Evolutionary conservation across 768 basidiomycete genomes (phyloP).

Genomic region (Nevesoporus exiguus): DNA sequence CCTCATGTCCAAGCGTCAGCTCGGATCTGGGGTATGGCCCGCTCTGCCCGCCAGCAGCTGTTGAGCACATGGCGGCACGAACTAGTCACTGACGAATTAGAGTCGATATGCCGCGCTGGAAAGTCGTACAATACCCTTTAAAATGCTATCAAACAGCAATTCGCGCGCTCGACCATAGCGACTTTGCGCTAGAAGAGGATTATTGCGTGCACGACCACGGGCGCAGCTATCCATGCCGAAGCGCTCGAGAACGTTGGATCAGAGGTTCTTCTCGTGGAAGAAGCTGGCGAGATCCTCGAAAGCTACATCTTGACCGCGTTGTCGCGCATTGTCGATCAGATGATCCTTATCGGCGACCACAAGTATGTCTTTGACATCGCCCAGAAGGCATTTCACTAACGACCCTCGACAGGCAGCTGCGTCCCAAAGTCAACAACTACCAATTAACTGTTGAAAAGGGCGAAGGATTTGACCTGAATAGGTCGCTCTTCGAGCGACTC

Average conservation of each 20-base stretch:
- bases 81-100: conserved; percentile 32
- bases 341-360: conserved; percentile 71
- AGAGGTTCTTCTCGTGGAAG: conserved; percentile 59
- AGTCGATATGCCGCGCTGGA: conserved; percentile 28
- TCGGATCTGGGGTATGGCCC: conserved; percentile 40
- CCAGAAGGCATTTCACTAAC: background rate
- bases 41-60: conserved; percentile 25
- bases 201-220: conserved; percentile 68
- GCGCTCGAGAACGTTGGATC: conserved; percentile 44
- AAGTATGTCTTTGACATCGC: conserved; percentile 41
- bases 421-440: conserved; percentile 72
- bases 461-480: conserved; percentile 63
- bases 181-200: conserved; percentile 47
- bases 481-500: conserved; percentile 65
- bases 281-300: conserved; percentile 70
- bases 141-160: conserved; percentile 33
- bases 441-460: conserved; percentile 63
- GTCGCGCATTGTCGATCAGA: conserved; percentile 40
- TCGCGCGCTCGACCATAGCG: conserved; percentile 28
- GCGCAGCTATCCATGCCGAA: conserved; percentile 55
- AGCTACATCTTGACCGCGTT: conserved; percentile 62
- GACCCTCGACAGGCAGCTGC: conserved; percentile 48
- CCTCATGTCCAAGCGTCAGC: conserved; percentile 25
- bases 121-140: conserved; percentile 37
- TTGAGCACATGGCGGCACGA: conserved; percentile 34